phyloP scores from a whole-genome alignment of 306 rosid species.

The Dryas octopetala region DNA sequence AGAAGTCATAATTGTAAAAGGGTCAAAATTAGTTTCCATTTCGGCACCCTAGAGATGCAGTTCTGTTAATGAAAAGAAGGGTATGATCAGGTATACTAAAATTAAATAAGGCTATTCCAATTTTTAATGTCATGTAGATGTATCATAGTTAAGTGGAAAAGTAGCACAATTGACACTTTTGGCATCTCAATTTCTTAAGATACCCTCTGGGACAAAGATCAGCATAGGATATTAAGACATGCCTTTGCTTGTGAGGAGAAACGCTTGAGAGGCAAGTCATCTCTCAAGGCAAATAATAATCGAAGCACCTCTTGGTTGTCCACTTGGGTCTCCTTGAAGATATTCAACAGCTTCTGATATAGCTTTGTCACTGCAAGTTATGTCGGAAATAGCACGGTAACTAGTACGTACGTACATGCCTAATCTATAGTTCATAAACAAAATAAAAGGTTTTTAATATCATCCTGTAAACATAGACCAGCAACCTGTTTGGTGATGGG shows the following conservation, averaged over 20 bases:
- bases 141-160: not conserved
- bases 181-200: not conserved
- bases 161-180: not conserved
- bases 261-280: slow-evolving; percentile 51
- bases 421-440: not conserved
- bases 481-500: slow-evolving; percentile 31
- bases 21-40: slow-evolving; percentile 13
- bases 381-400: not conserved
- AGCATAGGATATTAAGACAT: not conserved
- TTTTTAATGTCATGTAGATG: not conserved
- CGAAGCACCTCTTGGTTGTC: slow-evolving; percentile 60
- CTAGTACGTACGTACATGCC: not conserved
- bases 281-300: slow-evolving; percentile 43
- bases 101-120: not conserved
- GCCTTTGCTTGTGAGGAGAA: slow-evolving; percentile 50
- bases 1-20: not conserved
- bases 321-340: slow-evolving; percentile 29
- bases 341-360: slow-evolving; percentile 37
- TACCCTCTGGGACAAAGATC: not conserved
- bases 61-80: not conserved
- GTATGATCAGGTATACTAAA: not conserved
- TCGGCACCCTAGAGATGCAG: not conserved
- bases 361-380: slow-evolving; percentile 50
- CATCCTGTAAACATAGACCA: slow-evolving; percentile 1
- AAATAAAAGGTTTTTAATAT: not conserved